Base-by-base conservation (phyloP, 202 grass and related monocot species). In the Hordeum pubiflorum region DNA sequence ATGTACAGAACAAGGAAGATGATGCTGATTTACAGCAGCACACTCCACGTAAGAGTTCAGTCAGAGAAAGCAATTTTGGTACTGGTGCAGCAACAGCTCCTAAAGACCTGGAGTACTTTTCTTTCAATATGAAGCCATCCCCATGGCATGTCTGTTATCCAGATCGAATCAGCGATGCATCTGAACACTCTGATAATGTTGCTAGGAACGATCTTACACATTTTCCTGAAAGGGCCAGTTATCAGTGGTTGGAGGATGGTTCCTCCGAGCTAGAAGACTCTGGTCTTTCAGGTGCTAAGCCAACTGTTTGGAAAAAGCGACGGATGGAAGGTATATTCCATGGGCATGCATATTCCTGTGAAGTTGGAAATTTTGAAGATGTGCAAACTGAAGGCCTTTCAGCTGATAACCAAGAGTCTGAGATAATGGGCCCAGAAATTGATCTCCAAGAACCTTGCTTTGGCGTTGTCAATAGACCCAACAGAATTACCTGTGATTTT, bases 1-100 rank as follows among this genome's bases (percentile, higher is more conserved):
- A 50, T 83, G 72, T 70, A 63, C 89, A 86, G 86, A 91, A 87
- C 52, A 85, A 72, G 67, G 89, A 84, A 85, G 73, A 64, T 38
- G 63, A 34, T 60, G 73, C 63, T 68, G 18, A 71, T 39, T 81
- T 89, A 58, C 65, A 50, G 46, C 71, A 69, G 26, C 76, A 38
- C 69, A 73, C 73, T 66, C 69, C 60, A 18, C 69, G 79, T 17
- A 74, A 89, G 34, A 86, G 78, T 87, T 55, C 31, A 61, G 61
- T 71, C 74, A 81, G 80, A 87, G 82, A 75, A 69, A 83, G n/a
- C 10, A 87, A 86, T 73, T 20, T 59, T 83, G 33, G 75, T 88
- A 78, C 36, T 40, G 63, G 48, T 63, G 76, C 82, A 80, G 59
- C 80, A 88, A 83, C 59, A 75, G 63, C 26, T 82, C 48, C 31